Evolutionary conservation across 2,329 filamentous ascomycete genomes (phyloP).

Genomic region (Pseudogymnoascus destructans): DNA sequence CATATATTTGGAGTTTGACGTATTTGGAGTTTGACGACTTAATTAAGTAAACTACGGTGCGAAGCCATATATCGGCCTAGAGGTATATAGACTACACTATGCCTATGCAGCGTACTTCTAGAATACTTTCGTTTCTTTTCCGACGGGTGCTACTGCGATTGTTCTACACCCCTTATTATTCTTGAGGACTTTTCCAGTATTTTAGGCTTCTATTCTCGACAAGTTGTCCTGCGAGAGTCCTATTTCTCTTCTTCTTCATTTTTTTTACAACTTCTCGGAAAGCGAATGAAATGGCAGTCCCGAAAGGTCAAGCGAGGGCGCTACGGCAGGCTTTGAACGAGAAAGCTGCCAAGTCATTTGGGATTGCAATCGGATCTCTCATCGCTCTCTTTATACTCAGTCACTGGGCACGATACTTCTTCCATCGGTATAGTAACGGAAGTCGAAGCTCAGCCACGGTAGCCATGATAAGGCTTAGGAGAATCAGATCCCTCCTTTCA

Average conservation of each 20-base stretch:
- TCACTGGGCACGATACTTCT: slow-evolving; percentile 13
- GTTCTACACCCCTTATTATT: neutral
- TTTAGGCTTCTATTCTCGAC: neutral
- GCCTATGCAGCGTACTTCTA: no score
- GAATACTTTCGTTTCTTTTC: neutral
- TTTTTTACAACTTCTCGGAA: neutral
- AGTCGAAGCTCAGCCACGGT: neutral
- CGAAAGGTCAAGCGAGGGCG: neutral
- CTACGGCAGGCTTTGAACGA: slow-evolving; percentile 1
- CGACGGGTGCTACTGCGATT: neutral
- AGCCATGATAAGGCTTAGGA: neutral
- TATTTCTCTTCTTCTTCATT: neutral
- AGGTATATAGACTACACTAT: no score
- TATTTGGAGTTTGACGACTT: no score
- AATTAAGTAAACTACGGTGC: no score
- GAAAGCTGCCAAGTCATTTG: slow-evolving; percentile 13
- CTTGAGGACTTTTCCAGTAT: neutral
- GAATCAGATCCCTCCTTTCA: slow-evolving; percentile 20
- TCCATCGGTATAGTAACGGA: neutral
- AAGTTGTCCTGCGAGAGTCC: neutral
- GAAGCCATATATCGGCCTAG: no score
- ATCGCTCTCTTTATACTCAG: slow-evolving; percentile 13
- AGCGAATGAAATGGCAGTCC: neutral
- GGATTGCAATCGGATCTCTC: slow-evolving; percentile 13
- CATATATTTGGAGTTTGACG: no score